Evolutionary conservation across 495 filamentous ascomycete species (phyloP).

Genomic region (Hypoxylon fuscum): DNA sequence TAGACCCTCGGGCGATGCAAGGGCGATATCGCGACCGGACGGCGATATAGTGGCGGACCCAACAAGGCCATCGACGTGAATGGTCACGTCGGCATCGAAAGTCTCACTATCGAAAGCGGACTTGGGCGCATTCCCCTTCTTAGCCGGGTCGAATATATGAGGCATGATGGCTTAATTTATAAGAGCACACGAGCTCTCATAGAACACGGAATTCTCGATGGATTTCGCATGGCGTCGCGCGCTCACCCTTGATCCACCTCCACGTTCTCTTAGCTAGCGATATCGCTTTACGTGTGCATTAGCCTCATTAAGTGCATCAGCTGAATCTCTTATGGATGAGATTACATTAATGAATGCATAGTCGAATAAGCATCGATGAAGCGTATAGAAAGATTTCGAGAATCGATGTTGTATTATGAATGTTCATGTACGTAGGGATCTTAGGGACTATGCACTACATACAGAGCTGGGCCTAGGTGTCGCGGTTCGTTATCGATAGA

Average conservation of each 20-base stretch:
- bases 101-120: conserved; percentile 87
- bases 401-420: too few species aligned
- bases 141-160: conserved; percentile 53
- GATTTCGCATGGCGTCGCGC: conserved; percentile 18
- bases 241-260: conserved; percentile 16
- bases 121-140: conserved; percentile 59
- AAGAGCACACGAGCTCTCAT: conserved; percentile 8
- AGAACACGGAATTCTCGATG: conserved; percentile 21
- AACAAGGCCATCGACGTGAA: conserved; percentile 76
- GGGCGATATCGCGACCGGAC: conserved; percentile 88
- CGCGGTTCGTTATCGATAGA: too few species aligned
- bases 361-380: too few species aligned
- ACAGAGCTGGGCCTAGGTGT: too few species aligned
- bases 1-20: conserved; percentile 87
- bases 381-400: too few species aligned
- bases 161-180: conserved; percentile 46
- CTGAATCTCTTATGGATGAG: not conserved
- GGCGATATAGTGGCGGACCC: conserved; percentile 83
- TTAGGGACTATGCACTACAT: too few species aligned
- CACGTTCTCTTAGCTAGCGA: conserved; percentile 1
- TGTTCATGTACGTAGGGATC: too few species aligned
- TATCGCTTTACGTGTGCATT: not conserved
- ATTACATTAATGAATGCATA: conserved; percentile 2
- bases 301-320: not conserved
- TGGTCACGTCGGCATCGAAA: conserved; percentile 83